Evolutionary conservation across 257 asterid genomes (phyloP).

Genomic region (Cruciata laevipes): DNA sequence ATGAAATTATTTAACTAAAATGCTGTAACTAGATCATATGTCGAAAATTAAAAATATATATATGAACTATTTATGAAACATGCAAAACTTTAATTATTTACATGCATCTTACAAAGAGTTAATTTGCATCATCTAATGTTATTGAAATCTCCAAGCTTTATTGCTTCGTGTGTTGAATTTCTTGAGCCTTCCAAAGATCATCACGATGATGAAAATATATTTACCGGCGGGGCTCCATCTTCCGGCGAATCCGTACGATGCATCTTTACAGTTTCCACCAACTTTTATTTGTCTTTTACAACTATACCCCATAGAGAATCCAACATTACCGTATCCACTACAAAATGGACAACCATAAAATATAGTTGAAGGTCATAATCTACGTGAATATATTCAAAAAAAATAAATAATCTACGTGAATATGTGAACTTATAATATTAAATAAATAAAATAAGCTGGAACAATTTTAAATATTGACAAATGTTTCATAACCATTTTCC

Average conservation of each 20-base stretch:
- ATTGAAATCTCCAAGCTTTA: conserved; percentile 32
- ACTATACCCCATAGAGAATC: conserved; percentile 47
- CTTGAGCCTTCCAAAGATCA: conserved; percentile 57
- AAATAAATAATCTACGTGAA: not conserved
- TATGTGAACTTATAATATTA: not conserved
- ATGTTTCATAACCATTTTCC: too few relatives aligned
- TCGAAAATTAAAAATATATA: too few relatives aligned
- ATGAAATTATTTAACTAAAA: too few relatives aligned
- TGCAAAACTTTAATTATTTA: too few relatives aligned
- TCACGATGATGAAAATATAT: conserved; percentile 35
- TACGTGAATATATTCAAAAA: too few relatives aligned
- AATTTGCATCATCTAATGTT: not conserved
- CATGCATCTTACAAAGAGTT: too few relatives aligned
- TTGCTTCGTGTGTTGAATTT: conserved; percentile 30
- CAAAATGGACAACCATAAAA: not conserved
- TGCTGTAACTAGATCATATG: too few relatives aligned
- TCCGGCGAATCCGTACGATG: conserved; percentile 40
- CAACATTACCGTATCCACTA: conserved; percentile 62
- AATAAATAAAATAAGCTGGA: too few relatives aligned
- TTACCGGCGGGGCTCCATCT: conserved; percentile 49
- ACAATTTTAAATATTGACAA: too few relatives aligned
- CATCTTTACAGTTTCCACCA: conserved; percentile 25
- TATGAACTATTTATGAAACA: too few relatives aligned
- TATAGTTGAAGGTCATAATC: not conserved
- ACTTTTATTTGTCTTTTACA: conserved; percentile 32